Base-by-base conservation (phyloP, 306 rosid species). In the Clitoria ternatea region DNA sequence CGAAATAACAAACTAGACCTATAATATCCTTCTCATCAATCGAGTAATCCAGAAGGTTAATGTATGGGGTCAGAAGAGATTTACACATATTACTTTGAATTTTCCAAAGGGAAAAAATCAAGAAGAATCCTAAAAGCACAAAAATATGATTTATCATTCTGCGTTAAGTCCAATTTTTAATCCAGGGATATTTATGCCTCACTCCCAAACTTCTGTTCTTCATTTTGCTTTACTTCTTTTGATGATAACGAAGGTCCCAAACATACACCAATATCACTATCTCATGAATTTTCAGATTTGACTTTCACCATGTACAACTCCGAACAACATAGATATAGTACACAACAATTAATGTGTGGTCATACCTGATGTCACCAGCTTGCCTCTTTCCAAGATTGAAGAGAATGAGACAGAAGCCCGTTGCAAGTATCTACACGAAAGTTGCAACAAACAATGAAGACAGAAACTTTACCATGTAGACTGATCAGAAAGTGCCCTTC, bases 301-400 rank as follows among this genome's bases (percentile, higher is more conserved):
- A 39, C 68, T 61, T 56, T 78, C 44, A 64, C 23, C 19, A 27
- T 17, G 74, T 52, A 39, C 23, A 13, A 3, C 22, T 69, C 40
- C 14, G 66, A 61, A 70, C 45, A 27, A 56, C 17, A 44, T 33
- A 33, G 3, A 20, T 19, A 30, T 20, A 10, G 14, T 15, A 75
- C 59, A 75, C 72, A 62, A 17, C 32, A 76, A 56, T 22, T 13
- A 35, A 18, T 11, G 53, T 62, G 20, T 22, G 56, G 56, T 26
- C n/a, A 83, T 84, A 90, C 98, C 98, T 94, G 78, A 86, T 47
- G 13, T 90, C 98, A 69, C 97, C 96, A 72, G 92, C 92, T 76
- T 87, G 70, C 55, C 94, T 87, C 76, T 89, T 76, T 80, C 98
- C 97, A 47, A 94, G 97, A 73, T 94, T 91, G 74, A 84, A 59